Conservation (phyloP, 352 stramenopile species). For the Phytopythium ostracodes region DNA sequence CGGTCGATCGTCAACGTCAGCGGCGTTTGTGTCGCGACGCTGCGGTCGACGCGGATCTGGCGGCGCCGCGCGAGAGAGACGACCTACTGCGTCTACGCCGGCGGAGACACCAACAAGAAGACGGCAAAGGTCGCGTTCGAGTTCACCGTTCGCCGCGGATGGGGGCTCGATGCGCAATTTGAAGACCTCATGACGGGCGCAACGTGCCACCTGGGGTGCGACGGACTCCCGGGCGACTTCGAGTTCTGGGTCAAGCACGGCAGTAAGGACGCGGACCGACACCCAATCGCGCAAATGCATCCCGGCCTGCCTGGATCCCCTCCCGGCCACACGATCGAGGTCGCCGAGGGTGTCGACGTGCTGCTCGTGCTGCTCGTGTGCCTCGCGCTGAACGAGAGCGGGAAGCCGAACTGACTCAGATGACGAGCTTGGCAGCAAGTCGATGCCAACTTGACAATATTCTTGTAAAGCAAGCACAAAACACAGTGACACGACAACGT, state of each 20-base stretch:
- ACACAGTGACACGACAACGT: not conserved
- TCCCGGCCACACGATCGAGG: slow-evolving; percentile 26
- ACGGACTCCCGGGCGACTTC: slow-evolving; percentile 19
- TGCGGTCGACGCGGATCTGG: slow-evolving; percentile 28
- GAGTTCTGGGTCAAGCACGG: slow-evolving; percentile 36
- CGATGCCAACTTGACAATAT: not conserved
- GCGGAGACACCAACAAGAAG: slow-evolving; percentile 18
- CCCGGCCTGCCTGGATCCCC: slow-evolving; percentile 10
- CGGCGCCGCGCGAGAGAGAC: slow-evolving; percentile 13
- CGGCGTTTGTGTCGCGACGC: slow-evolving; percentile 24
- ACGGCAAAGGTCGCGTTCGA: slow-evolving; percentile 15
- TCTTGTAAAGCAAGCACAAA: not conserved
- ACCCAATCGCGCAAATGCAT: slow-evolving; percentile 34
- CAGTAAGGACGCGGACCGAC: slow-evolving; percentile 9
- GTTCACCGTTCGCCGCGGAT: slow-evolving; percentile 17
- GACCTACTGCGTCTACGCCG: slow-evolving; percentile 22
- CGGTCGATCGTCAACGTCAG: slow-evolving; percentile 24
- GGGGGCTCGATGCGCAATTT: slow-evolving; percentile 25
- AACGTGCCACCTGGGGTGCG: slow-evolving; percentile 22
- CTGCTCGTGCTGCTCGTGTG: slow-evolving; percentile 28
- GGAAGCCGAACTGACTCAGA: not conserved
- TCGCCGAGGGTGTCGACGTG: slow-evolving; percentile 31
- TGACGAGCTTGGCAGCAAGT: not conserved
- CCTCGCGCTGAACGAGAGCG: slow-evolving; percentile 25
- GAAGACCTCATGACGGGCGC: slow-evolving; percentile 31